A percentile compares a stretch with the other conserved stretches of the same genome.
These are phyloP conservation scores for Pestalotiopsis sp. DNA, from an alignment of 2,329 filamentous ascomycete species.

Conservation along the genomic window DNA sequence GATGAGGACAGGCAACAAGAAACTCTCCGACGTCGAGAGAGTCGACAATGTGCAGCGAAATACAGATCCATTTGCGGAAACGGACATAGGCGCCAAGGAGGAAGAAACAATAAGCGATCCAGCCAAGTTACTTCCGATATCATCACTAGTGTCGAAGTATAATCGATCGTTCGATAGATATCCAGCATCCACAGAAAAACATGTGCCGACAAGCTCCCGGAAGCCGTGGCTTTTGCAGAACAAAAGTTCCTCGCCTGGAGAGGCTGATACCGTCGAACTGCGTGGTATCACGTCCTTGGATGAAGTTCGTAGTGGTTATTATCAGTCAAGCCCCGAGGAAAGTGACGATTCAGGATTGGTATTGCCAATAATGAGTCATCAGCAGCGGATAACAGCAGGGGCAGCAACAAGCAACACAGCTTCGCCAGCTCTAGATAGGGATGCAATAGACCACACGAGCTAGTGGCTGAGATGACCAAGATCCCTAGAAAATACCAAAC, in stretches of 20 bases:
- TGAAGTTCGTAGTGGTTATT: constrained; percentile 17
- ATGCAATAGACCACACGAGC: not conserved
- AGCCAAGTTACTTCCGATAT: not conserved
- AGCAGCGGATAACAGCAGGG: not conserved
- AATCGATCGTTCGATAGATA: constrained; percentile 4
- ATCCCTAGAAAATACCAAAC: not conserved
- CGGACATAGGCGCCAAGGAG: not conserved
- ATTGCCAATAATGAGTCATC: constrained; percentile 20
- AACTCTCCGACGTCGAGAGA: not conserved
- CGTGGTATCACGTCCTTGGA: constrained; percentile 11
- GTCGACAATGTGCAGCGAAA: not conserved
- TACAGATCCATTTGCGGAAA: not conserved
- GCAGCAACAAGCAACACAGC: not conserved
- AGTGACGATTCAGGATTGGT: constrained; percentile 23
- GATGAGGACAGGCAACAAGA: not conserved
- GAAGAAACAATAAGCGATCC: not conserved
- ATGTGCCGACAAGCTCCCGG: not conserved
- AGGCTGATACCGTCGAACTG: constrained; percentile 9
- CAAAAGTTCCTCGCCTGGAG: not conserved
- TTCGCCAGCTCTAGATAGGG: not conserved
- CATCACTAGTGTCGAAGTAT: constrained; percentile 11
- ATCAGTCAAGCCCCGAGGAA: constrained; percentile 17
- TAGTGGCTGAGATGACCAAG: not conserved
- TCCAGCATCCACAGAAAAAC: not conserved
- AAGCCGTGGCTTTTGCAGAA: not conserved